Percentiles rank a stretch among this genome's conserved stretches.
Evolutionary conservation across 345 rosid species (phyloP).

Genomic region (Eucalyptus erythrocorys): DNA sequence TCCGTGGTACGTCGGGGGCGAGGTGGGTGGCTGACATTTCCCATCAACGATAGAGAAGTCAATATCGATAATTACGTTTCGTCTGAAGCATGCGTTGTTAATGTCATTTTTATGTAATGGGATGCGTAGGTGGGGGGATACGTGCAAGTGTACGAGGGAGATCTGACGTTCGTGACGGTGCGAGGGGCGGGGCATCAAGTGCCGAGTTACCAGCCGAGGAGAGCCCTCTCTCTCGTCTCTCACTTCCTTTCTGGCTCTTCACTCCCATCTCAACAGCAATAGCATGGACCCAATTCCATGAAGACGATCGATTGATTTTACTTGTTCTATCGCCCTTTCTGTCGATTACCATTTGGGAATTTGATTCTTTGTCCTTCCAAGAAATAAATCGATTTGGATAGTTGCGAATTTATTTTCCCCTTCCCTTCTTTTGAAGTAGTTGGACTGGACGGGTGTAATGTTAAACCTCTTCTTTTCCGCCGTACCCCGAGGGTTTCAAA

Average conservation of each 20-base stretch:
- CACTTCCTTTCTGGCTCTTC: constrained; percentile 59
- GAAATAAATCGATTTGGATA: background rate
- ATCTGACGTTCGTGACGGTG: constrained; percentile 62
- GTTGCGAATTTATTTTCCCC: background rate
- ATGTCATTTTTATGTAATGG: background rate
- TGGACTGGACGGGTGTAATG: background rate
- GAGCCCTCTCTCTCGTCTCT: constrained; percentile 59
- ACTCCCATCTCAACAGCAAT: constrained; percentile 20
- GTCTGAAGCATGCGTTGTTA: background rate
- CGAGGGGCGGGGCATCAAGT: constrained; percentile 93
- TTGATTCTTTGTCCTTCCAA: background rate
- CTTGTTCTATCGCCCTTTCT: background rate
- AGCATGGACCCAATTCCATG: constrained; percentile 12
- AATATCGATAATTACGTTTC: background rate
- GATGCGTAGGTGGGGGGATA: constrained; percentile 58
- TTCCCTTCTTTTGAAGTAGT: background rate
- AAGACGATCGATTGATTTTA: background rate
- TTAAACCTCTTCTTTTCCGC: background rate
- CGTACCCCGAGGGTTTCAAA: background rate
- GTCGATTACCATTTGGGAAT: background rate
- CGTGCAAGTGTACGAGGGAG: constrained; percentile 61
- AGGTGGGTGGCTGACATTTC: constrained; percentile 18
- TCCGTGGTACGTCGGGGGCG: constrained; percentile 57
- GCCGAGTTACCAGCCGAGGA: constrained; percentile 73
- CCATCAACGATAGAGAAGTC: background rate